Conservation (phyloP, 768 basidiomycete species). For the Tulasnella sp. region DNA sequence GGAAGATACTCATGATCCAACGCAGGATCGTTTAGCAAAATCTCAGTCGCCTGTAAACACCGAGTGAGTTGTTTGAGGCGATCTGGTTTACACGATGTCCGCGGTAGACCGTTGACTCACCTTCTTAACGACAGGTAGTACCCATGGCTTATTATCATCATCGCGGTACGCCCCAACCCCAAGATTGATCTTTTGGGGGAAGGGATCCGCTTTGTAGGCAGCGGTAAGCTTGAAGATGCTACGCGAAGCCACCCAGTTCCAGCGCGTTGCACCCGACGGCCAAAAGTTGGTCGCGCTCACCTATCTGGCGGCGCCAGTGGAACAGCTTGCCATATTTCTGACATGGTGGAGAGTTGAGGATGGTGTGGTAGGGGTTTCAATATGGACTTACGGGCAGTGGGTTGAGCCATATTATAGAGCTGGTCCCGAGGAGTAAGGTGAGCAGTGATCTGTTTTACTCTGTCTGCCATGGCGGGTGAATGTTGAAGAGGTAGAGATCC, state of each 20-base stretch:
- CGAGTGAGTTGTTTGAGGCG: neutral
- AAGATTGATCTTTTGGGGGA: conserved; percentile 72
- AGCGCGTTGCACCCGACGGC: conserved; percentile 9
- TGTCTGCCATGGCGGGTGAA: conserved; percentile 13
- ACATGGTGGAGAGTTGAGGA: neutral
- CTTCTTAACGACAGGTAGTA: conserved; percentile 84
- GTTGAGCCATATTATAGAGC: neutral
- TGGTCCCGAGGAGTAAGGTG: conserved; percentile 12
- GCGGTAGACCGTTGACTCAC: conserved; percentile 28
- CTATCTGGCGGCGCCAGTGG: conserved; percentile 79
- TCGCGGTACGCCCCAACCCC: conserved; percentile 92
- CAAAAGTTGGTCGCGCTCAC: conserved; percentile 29
- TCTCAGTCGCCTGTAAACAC: conserved; percentile 49
- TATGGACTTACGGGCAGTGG: neutral
- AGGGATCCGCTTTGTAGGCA: conserved; percentile 70
- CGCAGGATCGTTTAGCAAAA: conserved; percentile 51
- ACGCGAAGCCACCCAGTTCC: conserved; percentile 15
- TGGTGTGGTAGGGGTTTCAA: neutral
- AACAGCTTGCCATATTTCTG: conserved; percentile 46
- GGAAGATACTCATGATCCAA: conserved; percentile 90
- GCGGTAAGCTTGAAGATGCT: conserved; percentile 89
- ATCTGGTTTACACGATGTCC: neutral
- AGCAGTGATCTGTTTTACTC: conserved; percentile 17
- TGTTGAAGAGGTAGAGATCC: neutral
- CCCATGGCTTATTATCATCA: conserved; percentile 77